phyloP scores from a whole-genome alignment of 768 basidiomycete species.

The Boletus vinaceobasis region DNA sequence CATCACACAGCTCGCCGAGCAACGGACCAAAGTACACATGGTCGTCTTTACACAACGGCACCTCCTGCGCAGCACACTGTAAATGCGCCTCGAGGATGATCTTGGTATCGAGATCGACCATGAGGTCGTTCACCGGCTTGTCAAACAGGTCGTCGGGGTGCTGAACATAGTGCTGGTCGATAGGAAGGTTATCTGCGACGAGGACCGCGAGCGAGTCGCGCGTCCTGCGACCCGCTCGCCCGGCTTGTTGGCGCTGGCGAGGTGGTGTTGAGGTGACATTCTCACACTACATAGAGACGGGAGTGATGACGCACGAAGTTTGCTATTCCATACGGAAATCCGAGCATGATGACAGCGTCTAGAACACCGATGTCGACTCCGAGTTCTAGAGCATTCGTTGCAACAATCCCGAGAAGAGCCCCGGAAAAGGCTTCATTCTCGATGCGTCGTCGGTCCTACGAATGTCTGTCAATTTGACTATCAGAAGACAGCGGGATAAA shows the following conservation, averaged over 20 bases:
- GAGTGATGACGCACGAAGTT: conserved; percentile 59
- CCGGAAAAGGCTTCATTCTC: conserved; percentile 87
- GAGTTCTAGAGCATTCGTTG: conserved; percentile 87
- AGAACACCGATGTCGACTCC: conserved; percentile 89
- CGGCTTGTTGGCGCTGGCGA: conserved; percentile 79
- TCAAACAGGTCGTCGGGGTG: conserved; percentile 72
- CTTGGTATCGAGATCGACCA: conserved; percentile 70
- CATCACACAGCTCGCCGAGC: conserved; percentile 57
- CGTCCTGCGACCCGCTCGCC: conserved; percentile 78
- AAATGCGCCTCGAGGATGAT: conserved; percentile 80
- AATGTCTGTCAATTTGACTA: background rate
- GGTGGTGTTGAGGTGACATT: background rate
- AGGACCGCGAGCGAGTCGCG: conserved; percentile 77
- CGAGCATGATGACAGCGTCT: conserved; percentile 87
- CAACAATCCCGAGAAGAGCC: conserved; percentile 77
- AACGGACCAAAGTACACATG: conserved; percentile 67
- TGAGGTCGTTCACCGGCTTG: conserved; percentile 55
- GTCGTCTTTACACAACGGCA: conserved; percentile 71
- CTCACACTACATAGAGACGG: background rate
- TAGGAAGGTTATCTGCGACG: conserved; percentile 62
- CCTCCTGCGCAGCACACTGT: conserved; percentile 85
- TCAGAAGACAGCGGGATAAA: background rate
- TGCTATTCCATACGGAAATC: conserved; percentile 75
- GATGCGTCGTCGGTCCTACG: conserved; percentile 75
- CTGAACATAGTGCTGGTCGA: conserved; percentile 72